phyloP scores from a whole-genome alignment of 176 grass and related monocot species.

The Elymus sibiricus region DNA sequence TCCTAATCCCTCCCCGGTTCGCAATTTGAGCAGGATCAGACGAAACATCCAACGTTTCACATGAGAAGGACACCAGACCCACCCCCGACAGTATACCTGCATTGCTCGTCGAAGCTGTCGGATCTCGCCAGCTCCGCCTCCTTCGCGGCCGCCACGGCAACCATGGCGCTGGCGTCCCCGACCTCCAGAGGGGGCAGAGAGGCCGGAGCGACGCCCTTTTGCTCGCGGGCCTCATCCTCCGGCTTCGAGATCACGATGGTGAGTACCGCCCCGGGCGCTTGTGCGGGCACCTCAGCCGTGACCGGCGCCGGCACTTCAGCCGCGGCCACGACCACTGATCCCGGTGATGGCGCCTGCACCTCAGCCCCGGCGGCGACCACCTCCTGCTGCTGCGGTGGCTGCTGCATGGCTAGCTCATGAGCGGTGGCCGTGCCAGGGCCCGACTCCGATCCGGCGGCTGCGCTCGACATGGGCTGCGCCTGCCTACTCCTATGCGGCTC shows the following conservation, averaged over 20 bases:
- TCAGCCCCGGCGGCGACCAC: slow-evolving; percentile 10
- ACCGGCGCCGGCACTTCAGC: not conserved
- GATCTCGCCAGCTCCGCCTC: slow-evolving; percentile 45
- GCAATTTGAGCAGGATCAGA: not conserved
- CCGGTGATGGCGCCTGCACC: not conserved
- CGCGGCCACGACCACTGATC: not conserved
- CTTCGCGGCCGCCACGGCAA: slow-evolving; percentile 22
- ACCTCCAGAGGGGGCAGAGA: not conserved
- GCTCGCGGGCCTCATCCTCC: slow-evolving; percentile 46
- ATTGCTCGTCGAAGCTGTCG: slow-evolving; percentile 77
- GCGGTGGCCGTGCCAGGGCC: not conserved
- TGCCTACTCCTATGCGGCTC: not conserved
- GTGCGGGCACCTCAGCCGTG: not conserved
- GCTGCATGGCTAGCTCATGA: not conserved
- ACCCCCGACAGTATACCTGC: slow-evolving; percentile 55
- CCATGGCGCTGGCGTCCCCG: slow-evolving; percentile 13
- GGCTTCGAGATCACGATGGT: slow-evolving; percentile 72
- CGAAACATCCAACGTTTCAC: slow-evolving; percentile 8
- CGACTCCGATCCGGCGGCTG: slow-evolving; percentile 20
- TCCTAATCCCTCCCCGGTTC: not conserved
- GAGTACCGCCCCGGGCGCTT: slow-evolving; percentile 7
- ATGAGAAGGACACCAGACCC: not conserved
- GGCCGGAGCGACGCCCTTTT: slow-evolving; percentile 2
- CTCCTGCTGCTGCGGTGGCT: slow-evolving; percentile 11
- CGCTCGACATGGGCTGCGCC: slow-evolving; percentile 36